Base-by-base conservation (phyloP, 306 rosid genomes). In the Fragaria vesca region DNA sequence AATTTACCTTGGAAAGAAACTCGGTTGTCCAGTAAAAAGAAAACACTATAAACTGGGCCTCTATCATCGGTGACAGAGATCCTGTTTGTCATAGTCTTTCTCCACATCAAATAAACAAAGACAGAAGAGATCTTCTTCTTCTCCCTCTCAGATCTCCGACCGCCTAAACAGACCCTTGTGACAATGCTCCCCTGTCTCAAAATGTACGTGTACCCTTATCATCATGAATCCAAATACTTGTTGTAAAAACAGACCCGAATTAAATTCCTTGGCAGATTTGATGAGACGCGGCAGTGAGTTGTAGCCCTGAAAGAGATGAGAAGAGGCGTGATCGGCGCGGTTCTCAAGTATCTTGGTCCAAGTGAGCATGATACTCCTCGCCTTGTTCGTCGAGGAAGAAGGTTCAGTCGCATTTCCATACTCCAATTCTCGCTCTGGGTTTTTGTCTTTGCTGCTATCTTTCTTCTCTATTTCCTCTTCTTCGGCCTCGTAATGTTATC, bases 361-460 rank as follows among this genome's bases (percentile, higher is more conserved):
- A 78, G 43, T 69, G 85, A 83, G 71, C 81, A 82, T 72, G 93
- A 87, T 48, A 75, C 81, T 73, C 84, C 83, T 73, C 87, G 88
- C 76, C 74, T 76, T 79, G 80, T 75, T 54, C 98, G 96, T 13
- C 90, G 91, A 69, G 86, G 93, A 81, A 89, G 88, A 79, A 87
- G 87, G 86, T 60, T 91, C 78, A 88, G 90, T 43, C 90, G 98
- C 80, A 63, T 89, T 74, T 75, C 87, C 12, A 87, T 83, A 20
- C 89, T 67, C 38, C 87, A 84, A 79, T 82, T 92, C 71, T 79
- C 81, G 21, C 78, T 83, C 52, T 88, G 88, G 88, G 42, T 78
- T 34, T 81, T 94, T 21, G 30, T 84, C 76, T 78, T 92, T 24
- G 72, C 82, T 16, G 82, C 90, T 45, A 52, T 87, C 32, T 77